These are phyloP conservation scores for Mortierella sp. DNA, from an alignment of 371 early-diverging fungal genomes.

Conservation along the genomic window DNA sequence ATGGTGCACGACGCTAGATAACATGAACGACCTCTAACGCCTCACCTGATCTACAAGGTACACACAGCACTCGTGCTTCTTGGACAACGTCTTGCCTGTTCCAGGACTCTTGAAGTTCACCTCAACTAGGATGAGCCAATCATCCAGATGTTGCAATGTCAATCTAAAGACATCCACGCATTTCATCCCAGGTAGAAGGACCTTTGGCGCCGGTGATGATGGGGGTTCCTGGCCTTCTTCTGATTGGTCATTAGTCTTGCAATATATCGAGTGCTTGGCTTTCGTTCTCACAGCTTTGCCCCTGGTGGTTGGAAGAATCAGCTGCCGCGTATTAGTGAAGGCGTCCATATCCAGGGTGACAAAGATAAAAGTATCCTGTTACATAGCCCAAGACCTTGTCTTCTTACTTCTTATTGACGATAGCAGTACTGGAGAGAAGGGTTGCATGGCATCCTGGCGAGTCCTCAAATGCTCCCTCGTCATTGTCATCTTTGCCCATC, in stretches of 20 bases:
- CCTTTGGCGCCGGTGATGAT: conserved; percentile 1
- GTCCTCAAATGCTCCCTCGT: conserved; percentile 8
- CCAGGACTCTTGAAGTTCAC: conserved; percentile 27
- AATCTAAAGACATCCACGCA: conserved; percentile 29
- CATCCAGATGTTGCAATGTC: conserved; percentile 26
- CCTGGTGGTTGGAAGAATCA: not conserved
- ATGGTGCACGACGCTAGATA: not conserved
- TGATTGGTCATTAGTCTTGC: not conserved
- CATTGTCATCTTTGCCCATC: conserved; percentile 26
- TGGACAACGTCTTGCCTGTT: conserved; percentile 25
- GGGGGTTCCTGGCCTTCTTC: not conserved
- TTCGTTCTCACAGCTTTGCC: conserved; percentile 7
- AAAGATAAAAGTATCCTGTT: no score
- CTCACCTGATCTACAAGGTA: conserved; percentile 46
- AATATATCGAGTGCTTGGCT: conserved; percentile 12
- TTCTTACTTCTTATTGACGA: conserved; percentile 11
- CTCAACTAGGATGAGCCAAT: conserved; percentile 34
- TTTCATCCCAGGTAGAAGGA: conserved; percentile 29
- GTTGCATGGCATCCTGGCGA: conserved; percentile 2
- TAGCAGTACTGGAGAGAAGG: conserved; percentile 11
- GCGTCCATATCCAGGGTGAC: no score
- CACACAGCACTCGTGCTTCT: conserved; percentile 45
- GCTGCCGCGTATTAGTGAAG: not conserved
- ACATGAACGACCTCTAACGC: not conserved
- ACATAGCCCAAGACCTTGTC: no score